Evolutionary conservation across 2,329 filamentous ascomycete species (phyloP).

Genomic region (Apiospora marii): DNA sequence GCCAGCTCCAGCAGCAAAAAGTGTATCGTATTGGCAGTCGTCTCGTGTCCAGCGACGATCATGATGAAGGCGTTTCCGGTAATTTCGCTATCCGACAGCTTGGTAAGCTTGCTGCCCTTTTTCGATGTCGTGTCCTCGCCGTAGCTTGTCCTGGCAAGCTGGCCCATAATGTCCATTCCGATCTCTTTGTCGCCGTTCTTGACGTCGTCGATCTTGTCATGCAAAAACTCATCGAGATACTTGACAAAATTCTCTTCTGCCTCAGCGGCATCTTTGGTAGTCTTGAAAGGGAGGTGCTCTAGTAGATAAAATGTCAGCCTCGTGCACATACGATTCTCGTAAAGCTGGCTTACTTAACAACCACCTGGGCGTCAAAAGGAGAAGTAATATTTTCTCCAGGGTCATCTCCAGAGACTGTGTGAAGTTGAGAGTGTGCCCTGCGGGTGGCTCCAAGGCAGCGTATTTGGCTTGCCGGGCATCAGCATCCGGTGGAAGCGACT

Average conservation of each 20-base stretch:
- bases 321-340: neutral
- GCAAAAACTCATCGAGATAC: conserved; percentile 75
- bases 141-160: conserved; percentile 55
- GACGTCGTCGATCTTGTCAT: conserved; percentile 61
- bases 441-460: conserved; percentile 51
- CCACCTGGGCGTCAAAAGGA: conserved; percentile 67
- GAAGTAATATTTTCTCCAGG: conserved; percentile 68
- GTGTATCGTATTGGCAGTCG: conserved; percentile 78
- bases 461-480: conserved; percentile 57
- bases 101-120: conserved; percentile 40
- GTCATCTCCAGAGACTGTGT: conserved; percentile 67
- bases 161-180: conserved; percentile 62
- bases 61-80: conserved; percentile 76
- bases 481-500: conserved; percentile 54
- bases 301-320: neutral
- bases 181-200: conserved; percentile 48
- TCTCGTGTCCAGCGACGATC: conserved; percentile 81
- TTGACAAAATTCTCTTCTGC: conserved; percentile 69
- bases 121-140: conserved; percentile 32
- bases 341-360: conserved; percentile 54
- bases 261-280: conserved; percentile 58
- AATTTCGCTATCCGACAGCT: conserved; percentile 69
- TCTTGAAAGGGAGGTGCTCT: conserved; percentile 55
- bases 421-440: conserved; percentile 71
- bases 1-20: conserved; percentile 75